These are phyloP conservation scores for Coemansia sp. DNA, from an alignment of 192 early-diverging fungal species.

Conservation along the genomic window DNA sequence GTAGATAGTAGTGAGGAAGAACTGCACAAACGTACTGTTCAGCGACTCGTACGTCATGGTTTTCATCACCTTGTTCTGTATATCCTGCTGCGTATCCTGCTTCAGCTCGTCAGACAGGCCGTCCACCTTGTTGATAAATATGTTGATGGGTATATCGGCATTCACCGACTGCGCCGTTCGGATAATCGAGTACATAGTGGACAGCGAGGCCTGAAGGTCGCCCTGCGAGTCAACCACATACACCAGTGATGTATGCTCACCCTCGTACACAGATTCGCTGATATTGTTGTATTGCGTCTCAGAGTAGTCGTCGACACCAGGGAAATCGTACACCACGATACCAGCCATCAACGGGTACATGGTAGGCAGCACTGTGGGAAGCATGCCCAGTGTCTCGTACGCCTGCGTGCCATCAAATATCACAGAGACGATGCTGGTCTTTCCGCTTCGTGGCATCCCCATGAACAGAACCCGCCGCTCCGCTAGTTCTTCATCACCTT, in stretches of 20 bases:
- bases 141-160: constrained; percentile 84
- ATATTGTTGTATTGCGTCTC: constrained; percentile 60
- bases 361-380: constrained; percentile 37
- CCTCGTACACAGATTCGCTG: constrained; percentile 68
- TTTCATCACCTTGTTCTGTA: constrained; percentile 89
- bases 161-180: constrained; percentile 78
- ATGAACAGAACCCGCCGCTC: constrained; percentile 53
- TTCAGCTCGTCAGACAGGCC: constrained; percentile 95
- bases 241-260: constrained; percentile 75
- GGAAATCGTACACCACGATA: constrained; percentile 83
- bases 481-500: constrained; percentile 21
- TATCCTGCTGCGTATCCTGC: constrained; percentile 94
- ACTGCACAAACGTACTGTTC: constrained; percentile 77
- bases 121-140: constrained; percentile 97
- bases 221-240: constrained; percentile 98
- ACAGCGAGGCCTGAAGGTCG: constrained; percentile 80
- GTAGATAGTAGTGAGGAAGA: constrained; percentile 92
- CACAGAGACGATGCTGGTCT: constrained; percentile 49
- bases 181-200: constrained; percentile 73
- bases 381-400: constrained; percentile 39
- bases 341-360: constrained; percentile 42
- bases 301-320: constrained; percentile 83
- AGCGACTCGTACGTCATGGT: constrained; percentile 77
- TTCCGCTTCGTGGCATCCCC: constrained; percentile 55
- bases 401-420: constrained; percentile 36